Conservation (phyloP, 202 grass and related monocot species). For the Setaria viridis region DNA sequence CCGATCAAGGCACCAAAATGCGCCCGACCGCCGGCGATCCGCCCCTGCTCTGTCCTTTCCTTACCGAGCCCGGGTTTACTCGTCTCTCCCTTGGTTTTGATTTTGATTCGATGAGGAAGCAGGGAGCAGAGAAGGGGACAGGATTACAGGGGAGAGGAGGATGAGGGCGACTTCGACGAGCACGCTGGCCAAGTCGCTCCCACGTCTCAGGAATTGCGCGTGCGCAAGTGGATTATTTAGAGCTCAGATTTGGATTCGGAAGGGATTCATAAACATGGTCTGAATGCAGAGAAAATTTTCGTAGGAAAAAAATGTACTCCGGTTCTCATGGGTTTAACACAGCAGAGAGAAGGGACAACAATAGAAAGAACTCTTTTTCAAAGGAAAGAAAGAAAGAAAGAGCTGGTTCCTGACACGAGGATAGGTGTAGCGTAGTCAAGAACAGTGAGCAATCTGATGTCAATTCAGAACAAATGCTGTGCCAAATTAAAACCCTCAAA, state of each 20-base stretch:
- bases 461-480: background rate
- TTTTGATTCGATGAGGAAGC: background rate
- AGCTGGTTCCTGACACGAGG: background rate
- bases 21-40: background rate
- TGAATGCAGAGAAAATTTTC: background rate
- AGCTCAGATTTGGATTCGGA: background rate
- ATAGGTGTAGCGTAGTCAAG: background rate
- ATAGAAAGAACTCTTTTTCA: no score
- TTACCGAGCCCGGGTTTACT: background rate
- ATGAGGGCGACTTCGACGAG: background rate
- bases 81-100: background rate
- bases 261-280: background rate
- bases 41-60: background rate
- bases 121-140: background rate
- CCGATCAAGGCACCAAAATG: constrained; percentile 39
- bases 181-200: background rate
- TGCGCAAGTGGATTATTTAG: background rate
- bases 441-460: background rate
- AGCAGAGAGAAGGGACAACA: no score
- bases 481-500: background rate
- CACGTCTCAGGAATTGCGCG: background rate
- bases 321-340: no score
- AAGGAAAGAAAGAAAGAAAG: no score
- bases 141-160: no score
- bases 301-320: background rate